Conservation (phyloP, 108 stramenopile species). For the Thalassiosira profunda region DNA sequence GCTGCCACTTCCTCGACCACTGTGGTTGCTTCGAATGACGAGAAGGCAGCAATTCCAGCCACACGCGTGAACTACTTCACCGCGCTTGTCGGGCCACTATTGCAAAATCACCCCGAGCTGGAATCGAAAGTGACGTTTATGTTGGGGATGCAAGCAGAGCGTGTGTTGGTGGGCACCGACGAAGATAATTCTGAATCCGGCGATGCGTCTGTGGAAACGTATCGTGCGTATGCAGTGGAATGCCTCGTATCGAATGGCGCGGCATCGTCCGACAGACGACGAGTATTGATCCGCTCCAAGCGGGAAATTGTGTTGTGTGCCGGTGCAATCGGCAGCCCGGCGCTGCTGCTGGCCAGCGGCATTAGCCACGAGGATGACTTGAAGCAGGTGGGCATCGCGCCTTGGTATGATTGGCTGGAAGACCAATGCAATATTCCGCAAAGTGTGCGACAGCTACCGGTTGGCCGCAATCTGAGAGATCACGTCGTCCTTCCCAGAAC, state of each 20-base stretch:
- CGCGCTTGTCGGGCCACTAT: conserved; percentile 58
- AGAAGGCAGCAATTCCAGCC: not conserved
- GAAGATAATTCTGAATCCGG: not conserved
- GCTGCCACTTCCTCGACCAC: not conserved
- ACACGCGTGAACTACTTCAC: conserved; percentile 69
- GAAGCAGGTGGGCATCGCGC: conserved; percentile 33
- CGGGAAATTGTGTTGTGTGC: conserved; percentile 61
- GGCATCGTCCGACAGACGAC: not conserved
- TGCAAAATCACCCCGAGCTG: conserved; percentile 49
- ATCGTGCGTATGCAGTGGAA: conserved; percentile 32
- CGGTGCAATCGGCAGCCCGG: conserved; percentile 77
- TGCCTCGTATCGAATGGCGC: conserved; percentile 4
- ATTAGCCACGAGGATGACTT: conserved; percentile 56
- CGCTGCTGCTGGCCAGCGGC: conserved; percentile 65
- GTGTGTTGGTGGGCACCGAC: conserved; percentile 42
- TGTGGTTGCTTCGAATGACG: not conserved
- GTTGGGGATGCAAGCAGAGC: conserved; percentile 53
- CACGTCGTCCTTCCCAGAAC: conserved; percentile 66
- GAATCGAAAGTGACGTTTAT: conserved; percentile 44
- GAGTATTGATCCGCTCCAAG: conserved; percentile 17
- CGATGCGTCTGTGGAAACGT: conserved; percentile 15
- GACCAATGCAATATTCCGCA: not conserved
- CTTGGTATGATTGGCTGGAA: conserved; percentile 44
- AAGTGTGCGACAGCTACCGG: conserved; percentile 19
- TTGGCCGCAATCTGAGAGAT: conserved; percentile 57